Evolutionary conservation across 2,329 filamentous ascomycete genomes (phyloP), one percentile per base, ranked within the genome.

Genomic region (Aspergillus thermomutatus): DNA sequence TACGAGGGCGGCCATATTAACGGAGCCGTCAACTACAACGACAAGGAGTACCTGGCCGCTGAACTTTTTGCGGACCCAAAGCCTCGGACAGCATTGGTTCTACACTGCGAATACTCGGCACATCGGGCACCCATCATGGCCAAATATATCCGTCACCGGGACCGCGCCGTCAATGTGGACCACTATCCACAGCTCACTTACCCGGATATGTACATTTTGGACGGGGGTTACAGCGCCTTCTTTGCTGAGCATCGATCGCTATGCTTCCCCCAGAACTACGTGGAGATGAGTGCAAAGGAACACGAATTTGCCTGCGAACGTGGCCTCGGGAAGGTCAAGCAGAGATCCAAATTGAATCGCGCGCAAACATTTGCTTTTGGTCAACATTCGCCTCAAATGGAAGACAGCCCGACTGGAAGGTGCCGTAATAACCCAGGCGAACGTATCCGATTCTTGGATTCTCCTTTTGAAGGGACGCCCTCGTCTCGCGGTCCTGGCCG

Each of bases 81-180:
- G 49, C 84, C 87, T 50, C 88, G 86, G 64, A 94, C 92, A 0
- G 81, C 97, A 10, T 77, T 99, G 60, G 87, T 99, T 64, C 91
- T 99, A 67, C 94, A 99, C 78, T 99, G 94, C 83, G 94, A 99
- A 77, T 99, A 97, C 77, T 97, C 94, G 34, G 93, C 91, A 41
- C 93, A 97, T 73, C 90, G 94, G 60, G 94, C 94, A 48, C 94
- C 94, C 49, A 87, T 96, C 61, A 97, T 97, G 89, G 94, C 94
- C 50, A 92, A 94, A 67, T 91, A 92, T 74, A 86, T 99, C 60
- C 92, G 94, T 64, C 88, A 91, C 59, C 87, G 91, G 71, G 94
- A 99, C 75, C 91, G 94, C 58, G 86, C 87, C 40, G 82, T 87
- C 69, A 99, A 99, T 74, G 86, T 87, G 53, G 91, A 94, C 73